Percentiles rank a stretch among this genome's conserved stretches.
These are phyloP conservation scores for Antitrichia curtipendula DNA, from an alignment of 225 moss, liverwort and hornwort genomes.

Conservation along the genomic window DNA sequence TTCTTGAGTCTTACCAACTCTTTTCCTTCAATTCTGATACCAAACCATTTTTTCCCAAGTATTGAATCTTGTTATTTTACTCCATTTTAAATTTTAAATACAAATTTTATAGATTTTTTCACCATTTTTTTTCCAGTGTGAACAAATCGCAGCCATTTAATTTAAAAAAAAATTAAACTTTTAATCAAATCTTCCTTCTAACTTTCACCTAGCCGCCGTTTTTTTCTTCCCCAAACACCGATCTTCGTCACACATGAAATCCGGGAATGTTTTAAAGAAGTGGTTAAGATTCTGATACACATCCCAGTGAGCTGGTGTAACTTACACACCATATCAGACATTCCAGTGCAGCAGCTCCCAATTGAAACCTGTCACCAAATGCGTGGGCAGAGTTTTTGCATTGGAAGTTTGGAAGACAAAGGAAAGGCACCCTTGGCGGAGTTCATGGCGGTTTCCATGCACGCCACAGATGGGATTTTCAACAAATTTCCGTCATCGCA, in stretches of 20 bases:
- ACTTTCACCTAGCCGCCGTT: fast-evolving
- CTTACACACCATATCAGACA: background rate
- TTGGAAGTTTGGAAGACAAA: background rate
- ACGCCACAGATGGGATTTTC: background rate
- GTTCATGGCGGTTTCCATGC: background rate
- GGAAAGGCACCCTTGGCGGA: background rate
- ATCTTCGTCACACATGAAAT: background rate
- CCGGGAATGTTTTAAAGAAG: too few relatives aligned
- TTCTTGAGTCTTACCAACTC: background rate
- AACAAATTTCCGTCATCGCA: background rate
- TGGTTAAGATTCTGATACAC: background rate
- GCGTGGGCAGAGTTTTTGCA: background rate
- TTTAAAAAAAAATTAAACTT: too few relatives aligned
- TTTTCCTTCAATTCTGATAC: background rate
- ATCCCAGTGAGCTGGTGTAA: background rate
- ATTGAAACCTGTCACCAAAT: background rate
- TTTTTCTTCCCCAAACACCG: background rate
- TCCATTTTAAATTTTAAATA: background rate
- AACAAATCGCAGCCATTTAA: background rate
- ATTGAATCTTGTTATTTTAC: fast-evolving
- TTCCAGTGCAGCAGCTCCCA: background rate
- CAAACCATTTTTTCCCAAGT: fast-evolving
- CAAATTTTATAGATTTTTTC: background rate
- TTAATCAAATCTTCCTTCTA: background rate
- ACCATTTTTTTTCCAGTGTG: background rate